These are phyloP conservation scores for Rubia balearica DNA, from an alignment of 305 asterid genomes.

Conservation along the genomic window DNA sequence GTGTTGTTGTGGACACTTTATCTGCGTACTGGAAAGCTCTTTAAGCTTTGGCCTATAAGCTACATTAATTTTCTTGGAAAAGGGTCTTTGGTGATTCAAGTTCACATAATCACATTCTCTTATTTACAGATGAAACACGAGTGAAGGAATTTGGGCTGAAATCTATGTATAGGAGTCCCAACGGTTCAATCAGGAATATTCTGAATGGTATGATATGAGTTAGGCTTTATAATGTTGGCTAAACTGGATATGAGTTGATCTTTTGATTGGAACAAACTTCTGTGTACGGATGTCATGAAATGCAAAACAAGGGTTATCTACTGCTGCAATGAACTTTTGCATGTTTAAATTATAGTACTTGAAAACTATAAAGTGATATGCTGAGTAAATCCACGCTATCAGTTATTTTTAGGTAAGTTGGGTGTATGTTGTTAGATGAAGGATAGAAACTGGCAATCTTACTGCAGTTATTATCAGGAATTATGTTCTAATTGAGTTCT, in stretches of 20 bases:
- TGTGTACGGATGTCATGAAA: neutral
- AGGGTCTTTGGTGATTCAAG: neutral
- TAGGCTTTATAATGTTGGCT: neutral
- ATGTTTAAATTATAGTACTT: neutral
- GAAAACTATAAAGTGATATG: neutral
- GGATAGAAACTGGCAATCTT: neutral
- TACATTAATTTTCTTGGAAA: neutral
- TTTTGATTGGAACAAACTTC: neutral
- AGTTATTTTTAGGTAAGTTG: neutral
- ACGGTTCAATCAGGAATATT: constrained; percentile 88
- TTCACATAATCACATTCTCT: constrained; percentile 1
- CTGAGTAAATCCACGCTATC: neutral
- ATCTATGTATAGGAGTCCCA: constrained; percentile 89
- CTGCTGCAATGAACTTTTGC: neutral
- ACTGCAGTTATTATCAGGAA: neutral
- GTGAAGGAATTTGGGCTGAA: constrained; percentile 79
- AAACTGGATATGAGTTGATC: neutral
- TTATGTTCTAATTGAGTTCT: neutral
- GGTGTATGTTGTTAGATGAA: neutral
- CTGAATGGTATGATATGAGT: constrained; percentile 61
- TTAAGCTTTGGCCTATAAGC: neutral
- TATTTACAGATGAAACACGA: constrained; percentile 68
- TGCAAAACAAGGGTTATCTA: neutral
- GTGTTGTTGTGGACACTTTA: neutral
- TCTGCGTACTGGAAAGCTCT: neutral